Percentiles rank a stretch among this genome's conserved stretches.
These are phyloP conservation scores for Articulospora tetracladia DNA, from an alignment of 495 filamentous ascomycete species.

Conservation along the genomic window DNA sequence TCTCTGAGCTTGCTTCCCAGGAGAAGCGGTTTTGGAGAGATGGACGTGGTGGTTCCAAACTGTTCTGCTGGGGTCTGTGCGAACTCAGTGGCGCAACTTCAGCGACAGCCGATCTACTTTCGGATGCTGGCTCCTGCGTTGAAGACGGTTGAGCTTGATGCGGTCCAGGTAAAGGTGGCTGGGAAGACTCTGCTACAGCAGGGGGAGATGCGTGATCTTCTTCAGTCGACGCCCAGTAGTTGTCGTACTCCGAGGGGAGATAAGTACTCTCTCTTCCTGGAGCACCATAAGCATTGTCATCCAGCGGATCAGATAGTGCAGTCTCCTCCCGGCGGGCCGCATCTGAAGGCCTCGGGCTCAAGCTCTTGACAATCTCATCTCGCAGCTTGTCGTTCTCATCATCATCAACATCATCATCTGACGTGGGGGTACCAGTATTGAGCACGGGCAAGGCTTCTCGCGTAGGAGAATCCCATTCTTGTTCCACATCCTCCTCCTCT, in stretches of 20 bases:
- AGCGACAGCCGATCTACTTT: not conserved
- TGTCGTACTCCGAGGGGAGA: slow-evolving; percentile 56
- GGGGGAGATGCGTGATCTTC: slow-evolving; percentile 21
- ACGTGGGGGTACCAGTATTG: slow-evolving; percentile 49
- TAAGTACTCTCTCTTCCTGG: slow-evolving; percentile 40
- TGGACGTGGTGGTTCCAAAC: not conserved
- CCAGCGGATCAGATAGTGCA: not conserved
- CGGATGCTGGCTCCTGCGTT: not conserved
- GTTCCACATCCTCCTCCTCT: not conserved
- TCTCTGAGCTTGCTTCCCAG: slow-evolving; percentile 43
- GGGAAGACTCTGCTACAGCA: not conserved
- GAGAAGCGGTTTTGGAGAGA: slow-evolving; percentile 40
- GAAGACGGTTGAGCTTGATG: not conserved
- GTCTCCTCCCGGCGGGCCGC: slow-evolving; percentile 3
- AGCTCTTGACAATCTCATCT: slow-evolving; percentile 77
- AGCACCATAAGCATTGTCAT: slow-evolving; percentile 1
- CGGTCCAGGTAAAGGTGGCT: not conserved
- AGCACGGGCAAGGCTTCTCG: slow-evolving; percentile 26
- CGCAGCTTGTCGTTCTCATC: slow-evolving; percentile 71
- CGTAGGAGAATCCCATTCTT: slow-evolving; percentile 18
- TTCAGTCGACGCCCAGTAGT: slow-evolving; percentile 47
- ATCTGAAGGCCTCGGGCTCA: slow-evolving; percentile 44
- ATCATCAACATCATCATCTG: slow-evolving; percentile 33
- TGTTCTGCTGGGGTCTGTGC: not conserved
- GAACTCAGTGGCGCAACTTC: slow-evolving; percentile 2